Percentiles rank a stretch among this genome's conserved stretches.
These are phyloP conservation scores for Hemisphaericaspora nanyangensis DNA, from an alignment of 805 yeast genomes.

Conservation along the genomic window DNA sequence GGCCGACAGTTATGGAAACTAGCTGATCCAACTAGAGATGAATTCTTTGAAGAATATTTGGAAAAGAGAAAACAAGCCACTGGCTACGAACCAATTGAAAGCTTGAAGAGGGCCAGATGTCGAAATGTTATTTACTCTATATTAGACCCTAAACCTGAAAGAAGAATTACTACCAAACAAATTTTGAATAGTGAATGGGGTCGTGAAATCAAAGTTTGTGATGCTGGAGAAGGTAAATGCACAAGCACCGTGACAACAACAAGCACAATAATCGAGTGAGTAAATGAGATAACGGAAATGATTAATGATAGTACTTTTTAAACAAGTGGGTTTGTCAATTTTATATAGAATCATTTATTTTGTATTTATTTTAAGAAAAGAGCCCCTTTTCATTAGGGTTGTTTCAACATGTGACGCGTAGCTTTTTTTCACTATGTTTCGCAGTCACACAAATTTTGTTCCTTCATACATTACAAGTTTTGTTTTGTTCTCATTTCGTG, in stretches of 20 bases:
- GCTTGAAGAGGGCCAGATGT: constrained; percentile 79
- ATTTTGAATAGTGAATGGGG: constrained; percentile 95
- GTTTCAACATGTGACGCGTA: too few relatives aligned
- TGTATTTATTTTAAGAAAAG: too few relatives aligned
- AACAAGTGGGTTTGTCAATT: too few relatives aligned
- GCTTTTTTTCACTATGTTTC: too few relatives aligned
- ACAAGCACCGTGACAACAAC: not conserved
- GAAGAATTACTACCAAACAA: constrained; percentile 86
- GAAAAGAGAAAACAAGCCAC: constrained; percentile 73
- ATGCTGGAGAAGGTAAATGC: constrained; percentile 49
- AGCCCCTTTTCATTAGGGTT: too few relatives aligned
- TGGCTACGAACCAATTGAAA: constrained; percentile 91
- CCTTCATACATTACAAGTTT: too few relatives aligned
- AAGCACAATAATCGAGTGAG: too few relatives aligned
- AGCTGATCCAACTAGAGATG: constrained; percentile 73
- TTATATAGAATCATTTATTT: too few relatives aligned
- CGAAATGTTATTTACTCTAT: constrained; percentile 91
- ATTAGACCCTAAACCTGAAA: constrained; percentile 82
- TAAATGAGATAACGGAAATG: too few relatives aligned
- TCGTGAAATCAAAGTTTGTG: constrained; percentile 77
- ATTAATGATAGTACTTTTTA: too few relatives aligned
- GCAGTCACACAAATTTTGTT: too few relatives aligned
- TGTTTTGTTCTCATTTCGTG: too few relatives aligned
- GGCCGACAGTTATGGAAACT: constrained; percentile 91
- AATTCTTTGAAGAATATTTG: constrained; percentile 71